These are phyloP conservation scores for Fraxinus greggii DNA, from an alignment of 305 asterid species.

Conservation along the genomic window DNA sequence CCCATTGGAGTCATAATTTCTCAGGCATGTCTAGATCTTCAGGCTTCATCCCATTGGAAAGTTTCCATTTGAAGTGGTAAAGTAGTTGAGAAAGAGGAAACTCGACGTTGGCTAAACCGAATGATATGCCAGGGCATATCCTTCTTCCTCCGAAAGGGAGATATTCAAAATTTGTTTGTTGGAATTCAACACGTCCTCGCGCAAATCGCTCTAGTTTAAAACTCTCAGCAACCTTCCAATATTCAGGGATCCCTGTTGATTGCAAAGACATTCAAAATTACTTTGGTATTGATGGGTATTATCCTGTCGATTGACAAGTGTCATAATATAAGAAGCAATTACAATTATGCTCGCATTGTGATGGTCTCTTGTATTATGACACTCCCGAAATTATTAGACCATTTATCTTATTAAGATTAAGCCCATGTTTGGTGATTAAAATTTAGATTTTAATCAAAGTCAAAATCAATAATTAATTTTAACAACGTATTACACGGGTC, in stretches of 20 bases:
- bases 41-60: background rate
- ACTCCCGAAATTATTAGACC: no score
- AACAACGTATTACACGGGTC: no score
- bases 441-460: no score
- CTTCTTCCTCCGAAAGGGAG: background rate
- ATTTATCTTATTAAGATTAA: no score
- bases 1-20: background rate
- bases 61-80: background rate
- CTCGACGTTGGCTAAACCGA: background rate
- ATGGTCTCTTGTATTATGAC: background rate
- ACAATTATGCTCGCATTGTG: background rate
- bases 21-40: background rate
- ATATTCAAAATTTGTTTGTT: background rate
- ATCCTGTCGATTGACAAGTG: background rate
- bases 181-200: background rate
- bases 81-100: background rate
- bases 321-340: no score
- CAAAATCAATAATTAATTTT: no score
- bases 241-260: background rate
- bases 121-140: background rate
- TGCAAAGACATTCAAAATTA: background rate
- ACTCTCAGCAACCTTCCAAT: background rate
- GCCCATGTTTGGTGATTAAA: no score
- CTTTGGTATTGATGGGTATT: background rate
- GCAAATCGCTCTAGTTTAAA: conserved; percentile 1